A percentile compares a stretch with the other conserved stretches of the same genome.
These are phyloP conservation scores for Globisporangium barbulae DNA, from an alignment of 352 stramenopile genomes.

Conservation along the genomic window DNA sequence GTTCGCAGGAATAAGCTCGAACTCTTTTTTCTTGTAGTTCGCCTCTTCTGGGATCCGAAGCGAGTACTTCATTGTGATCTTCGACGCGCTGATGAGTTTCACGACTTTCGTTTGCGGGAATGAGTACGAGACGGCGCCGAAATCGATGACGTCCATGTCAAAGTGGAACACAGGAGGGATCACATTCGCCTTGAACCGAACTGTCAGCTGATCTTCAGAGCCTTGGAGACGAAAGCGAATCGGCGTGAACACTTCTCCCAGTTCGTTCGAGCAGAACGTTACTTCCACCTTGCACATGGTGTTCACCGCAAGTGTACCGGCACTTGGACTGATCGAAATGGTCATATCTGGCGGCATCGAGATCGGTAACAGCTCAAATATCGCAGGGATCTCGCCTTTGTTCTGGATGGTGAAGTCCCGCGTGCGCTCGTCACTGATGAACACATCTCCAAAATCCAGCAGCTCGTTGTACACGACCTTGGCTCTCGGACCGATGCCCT, in stretches of 20 bases:
- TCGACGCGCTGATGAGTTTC: conserved; percentile 91
- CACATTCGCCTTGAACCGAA: conserved; percentile 87
- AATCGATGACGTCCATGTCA: conserved; percentile 88
- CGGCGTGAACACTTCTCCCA: conserved; percentile 86
- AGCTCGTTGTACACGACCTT: conserved; percentile 93
- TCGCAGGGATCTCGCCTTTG: conserved; percentile 90
- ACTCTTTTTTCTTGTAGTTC: conserved; percentile 88
- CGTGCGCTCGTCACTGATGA: conserved; percentile 86
- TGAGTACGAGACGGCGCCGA: conserved; percentile 90
- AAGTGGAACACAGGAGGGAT: conserved; percentile 94
- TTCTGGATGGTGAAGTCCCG: conserved; percentile 93
- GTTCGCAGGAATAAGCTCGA: conserved; percentile 71
- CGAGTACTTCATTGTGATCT: conserved; percentile 90
- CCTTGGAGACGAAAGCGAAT: conserved; percentile 87
- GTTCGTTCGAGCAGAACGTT: conserved; percentile 79
- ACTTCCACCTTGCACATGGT: conserved; percentile 84
- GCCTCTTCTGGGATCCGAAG: conserved; percentile 91
- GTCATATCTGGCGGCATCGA: conserved; percentile 27
- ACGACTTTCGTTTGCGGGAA: conserved; percentile 77
- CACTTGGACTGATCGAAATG: conserved; percentile 42
- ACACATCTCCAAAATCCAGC: conserved; percentile 94
- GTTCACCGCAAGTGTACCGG: conserved; percentile 65
- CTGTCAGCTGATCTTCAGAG: conserved; percentile 77
- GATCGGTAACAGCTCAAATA: conserved; percentile 62
- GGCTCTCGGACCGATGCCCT: conserved; percentile 91